These are phyloP conservation scores for Astragalus membranaceus DNA, from an alignment of 306 rosid genomes.

Conservation along the genomic window DNA sequence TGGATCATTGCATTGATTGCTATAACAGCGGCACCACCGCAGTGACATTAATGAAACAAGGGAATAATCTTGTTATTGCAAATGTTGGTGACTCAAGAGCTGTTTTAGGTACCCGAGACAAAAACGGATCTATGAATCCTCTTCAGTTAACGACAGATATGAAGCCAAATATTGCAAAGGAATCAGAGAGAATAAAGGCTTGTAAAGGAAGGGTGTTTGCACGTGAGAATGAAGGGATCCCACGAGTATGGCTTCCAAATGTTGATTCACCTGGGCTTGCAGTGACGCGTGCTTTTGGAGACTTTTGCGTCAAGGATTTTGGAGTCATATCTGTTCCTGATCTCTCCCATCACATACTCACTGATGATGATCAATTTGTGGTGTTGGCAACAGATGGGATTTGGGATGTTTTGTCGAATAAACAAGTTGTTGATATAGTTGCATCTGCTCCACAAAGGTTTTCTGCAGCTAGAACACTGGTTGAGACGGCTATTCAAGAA, in stretches of 20 bases:
- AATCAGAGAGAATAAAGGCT: conserved; percentile 60
- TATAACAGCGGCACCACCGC: conserved; percentile 83
- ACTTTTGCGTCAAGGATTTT: conserved; percentile 68
- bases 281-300: conserved; percentile 89
- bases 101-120: conserved; percentile 56
- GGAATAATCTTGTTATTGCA: conserved; percentile 56
- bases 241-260: conserved; percentile 81
- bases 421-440: conserved; percentile 60
- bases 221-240: conserved; percentile 40
- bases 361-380: conserved; percentile 64
- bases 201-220: conserved; percentile 79
- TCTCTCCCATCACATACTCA: conserved; percentile 37
- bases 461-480: conserved; percentile 49
- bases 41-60: conserved; percentile 65
- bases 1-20: conserved; percentile 54
- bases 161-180: conserved; percentile 83
- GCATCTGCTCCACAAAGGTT: conserved; percentile 42
- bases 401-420: conserved; percentile 82
- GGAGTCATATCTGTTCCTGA: conserved; percentile 81
- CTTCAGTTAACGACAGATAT: conserved; percentile 76
- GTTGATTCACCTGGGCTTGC: conserved; percentile 77
- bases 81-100: conserved; percentile 56
- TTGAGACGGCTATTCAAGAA: conserved; percentile 54
- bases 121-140: conserved; percentile 37
- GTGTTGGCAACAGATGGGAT: conserved; percentile 87